Percentiles rank a stretch among this genome's conserved stretches.
Evolutionary conservation across 1,284 basidiomycete species (phyloP).

Genomic region (Lignosus rhinocerotis): DNA sequence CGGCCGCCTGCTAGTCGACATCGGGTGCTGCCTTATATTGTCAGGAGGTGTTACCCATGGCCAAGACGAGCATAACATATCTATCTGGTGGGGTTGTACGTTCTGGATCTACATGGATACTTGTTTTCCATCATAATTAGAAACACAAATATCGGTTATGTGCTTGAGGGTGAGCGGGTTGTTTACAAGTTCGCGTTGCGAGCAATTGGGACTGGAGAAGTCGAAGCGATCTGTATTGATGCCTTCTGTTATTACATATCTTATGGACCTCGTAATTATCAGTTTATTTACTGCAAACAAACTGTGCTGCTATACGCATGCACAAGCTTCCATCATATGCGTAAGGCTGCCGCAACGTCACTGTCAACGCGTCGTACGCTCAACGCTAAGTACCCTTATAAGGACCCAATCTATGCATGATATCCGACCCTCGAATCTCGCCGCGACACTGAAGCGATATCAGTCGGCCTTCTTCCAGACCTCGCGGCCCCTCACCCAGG

Average conservation of each 20-base stretch:
- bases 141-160: no score
- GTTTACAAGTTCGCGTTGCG: no score
- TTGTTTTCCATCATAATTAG: no score
- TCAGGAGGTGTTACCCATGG: no score
- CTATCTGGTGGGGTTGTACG: no score
- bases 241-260: not conserved
- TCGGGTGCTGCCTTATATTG: not conserved
- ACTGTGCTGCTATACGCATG: not conserved
- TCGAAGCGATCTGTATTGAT: slow-evolving; percentile 5
- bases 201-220: no score
- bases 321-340: not conserved
- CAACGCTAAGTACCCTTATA: no score
- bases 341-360: not conserved
- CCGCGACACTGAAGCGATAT: not conserved
- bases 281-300: not conserved
- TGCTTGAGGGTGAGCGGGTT: no score
- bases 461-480: slow-evolving; percentile 51
- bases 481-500: slow-evolving; percentile 80
- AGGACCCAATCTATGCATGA: not conserved
- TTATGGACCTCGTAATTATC: slow-evolving; percentile 8
- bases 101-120: no score
- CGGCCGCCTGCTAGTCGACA: slow-evolving; percentile 4
- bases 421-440: not conserved
- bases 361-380: not conserved
- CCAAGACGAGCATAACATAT: no score